Conservation (phyloP, 352 stramenopile species). For the Pythium diclinum region DNA sequence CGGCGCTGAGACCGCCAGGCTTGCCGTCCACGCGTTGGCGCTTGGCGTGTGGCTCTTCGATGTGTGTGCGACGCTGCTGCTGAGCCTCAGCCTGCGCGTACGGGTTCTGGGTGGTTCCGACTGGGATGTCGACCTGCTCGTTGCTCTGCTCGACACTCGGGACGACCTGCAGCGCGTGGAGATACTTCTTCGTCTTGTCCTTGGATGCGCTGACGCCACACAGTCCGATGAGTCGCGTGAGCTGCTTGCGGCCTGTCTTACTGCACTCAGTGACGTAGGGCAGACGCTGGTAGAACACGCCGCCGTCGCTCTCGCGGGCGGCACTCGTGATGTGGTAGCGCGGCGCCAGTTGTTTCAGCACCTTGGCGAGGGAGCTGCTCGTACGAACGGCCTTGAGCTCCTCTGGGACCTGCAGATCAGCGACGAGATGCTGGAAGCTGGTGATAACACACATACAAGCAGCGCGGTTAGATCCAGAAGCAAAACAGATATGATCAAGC, state of each 20-base stretch:
- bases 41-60: slow-evolving; percentile 37
- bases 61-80: slow-evolving; percentile 11
- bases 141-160: slow-evolving; percentile 31
- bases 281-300: slow-evolving; percentile 77
- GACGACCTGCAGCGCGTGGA: slow-evolving; percentile 70
- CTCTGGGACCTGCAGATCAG: slow-evolving; percentile 53
- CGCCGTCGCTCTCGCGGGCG: slow-evolving; percentile 22
- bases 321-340: slow-evolving; percentile 73
- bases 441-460: not conserved
- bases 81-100: slow-evolving; percentile 35
- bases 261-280: slow-evolving; percentile 68
- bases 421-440: slow-evolving; percentile 44
- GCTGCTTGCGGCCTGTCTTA: slow-evolving; percentile 43
- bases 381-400: slow-evolving; percentile 40
- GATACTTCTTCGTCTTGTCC: slow-evolving; percentile 78
- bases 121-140: slow-evolving; percentile 56
- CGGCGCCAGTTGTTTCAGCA: slow-evolving; percentile 49
- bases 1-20: slow-evolving; percentile 37
- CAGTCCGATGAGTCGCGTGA: slow-evolving; percentile 73
- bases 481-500: not conserved
- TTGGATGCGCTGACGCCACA: slow-evolving; percentile 54
- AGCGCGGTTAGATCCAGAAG: not conserved
- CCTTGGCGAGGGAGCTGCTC: slow-evolving; percentile 27
- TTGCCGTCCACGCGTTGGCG: slow-evolving; percentile 31
- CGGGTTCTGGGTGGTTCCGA: slow-evolving; percentile 70